Percentiles rank a stretch among this genome's conserved stretches.
Conservation (phyloP, 345 rosid genomes). For the Psidium guajava region DNA sequence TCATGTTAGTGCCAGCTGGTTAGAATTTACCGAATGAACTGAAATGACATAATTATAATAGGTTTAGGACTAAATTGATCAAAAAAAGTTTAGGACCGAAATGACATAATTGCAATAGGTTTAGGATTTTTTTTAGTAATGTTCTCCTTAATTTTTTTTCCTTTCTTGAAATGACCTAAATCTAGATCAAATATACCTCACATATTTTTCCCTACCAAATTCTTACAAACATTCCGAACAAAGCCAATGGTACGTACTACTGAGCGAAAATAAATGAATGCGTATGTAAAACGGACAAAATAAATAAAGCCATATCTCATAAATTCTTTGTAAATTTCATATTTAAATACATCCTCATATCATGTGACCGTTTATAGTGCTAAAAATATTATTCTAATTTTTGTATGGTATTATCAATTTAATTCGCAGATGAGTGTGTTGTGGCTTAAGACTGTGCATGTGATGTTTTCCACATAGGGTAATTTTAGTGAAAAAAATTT, state of each 20-base stretch:
- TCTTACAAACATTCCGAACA: not conserved
- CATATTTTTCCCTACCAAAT: not conserved
- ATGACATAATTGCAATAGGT: no score
- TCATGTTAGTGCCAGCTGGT: no score
- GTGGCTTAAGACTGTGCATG: not conserved
- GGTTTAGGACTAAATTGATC: no score
- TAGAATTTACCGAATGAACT: no score
- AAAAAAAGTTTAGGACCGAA: no score
- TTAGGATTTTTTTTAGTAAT: no score
- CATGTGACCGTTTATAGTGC: no score
- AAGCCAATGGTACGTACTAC: not conserved
- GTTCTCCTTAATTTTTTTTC: not conserved
- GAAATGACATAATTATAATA: no score
- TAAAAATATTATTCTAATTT: not conserved
- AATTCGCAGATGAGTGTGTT: not conserved
- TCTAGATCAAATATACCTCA: not conserved
- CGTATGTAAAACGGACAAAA: no score
- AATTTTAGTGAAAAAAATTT: not conserved
- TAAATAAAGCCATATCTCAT: not conserved
- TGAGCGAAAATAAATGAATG: no score
- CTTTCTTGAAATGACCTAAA: not conserved
- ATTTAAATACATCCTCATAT: not conserved
- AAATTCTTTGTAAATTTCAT: no score
- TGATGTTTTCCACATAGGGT: not conserved
- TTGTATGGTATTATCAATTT: not conserved